A percentile compares a stretch with the other conserved stretches of the same genome.
Conservation (phyloP, 2,329 filamentous ascomycete genomes). For the Colletotrichum neosansevieriae region DNA sequence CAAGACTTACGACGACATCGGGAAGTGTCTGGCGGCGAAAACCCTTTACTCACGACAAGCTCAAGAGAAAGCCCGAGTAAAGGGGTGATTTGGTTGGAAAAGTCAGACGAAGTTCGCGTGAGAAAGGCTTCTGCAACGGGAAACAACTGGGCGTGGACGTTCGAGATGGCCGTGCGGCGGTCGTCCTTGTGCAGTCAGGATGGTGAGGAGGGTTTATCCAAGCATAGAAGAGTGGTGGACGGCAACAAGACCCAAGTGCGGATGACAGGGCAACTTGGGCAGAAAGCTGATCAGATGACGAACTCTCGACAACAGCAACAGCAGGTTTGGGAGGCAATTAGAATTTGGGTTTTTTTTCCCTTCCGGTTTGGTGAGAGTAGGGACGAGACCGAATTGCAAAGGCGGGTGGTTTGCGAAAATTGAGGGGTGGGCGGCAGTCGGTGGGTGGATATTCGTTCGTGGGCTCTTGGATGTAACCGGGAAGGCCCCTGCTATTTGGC, state of each 20-base stretch:
- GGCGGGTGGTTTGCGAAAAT: conserved; percentile 36
- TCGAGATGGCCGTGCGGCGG: conserved; percentile 29
- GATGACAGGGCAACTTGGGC: conserved; percentile 16
- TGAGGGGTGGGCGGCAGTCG: conserved; percentile 40
- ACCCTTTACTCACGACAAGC: conserved; percentile 62
- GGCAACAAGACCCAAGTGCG: conserved; percentile 5
- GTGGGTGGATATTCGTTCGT: conserved; percentile 39
- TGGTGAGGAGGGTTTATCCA: conserved; percentile 7
- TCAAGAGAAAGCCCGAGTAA: conserved; percentile 60
- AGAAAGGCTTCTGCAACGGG: conserved; percentile 24
- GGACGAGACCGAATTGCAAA: conserved; percentile 22
- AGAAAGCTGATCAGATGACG: conserved; percentile 33
- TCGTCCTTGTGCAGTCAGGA: conserved; percentile 25
- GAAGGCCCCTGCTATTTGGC: conserved; percentile 40
- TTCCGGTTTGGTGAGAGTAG: no score
- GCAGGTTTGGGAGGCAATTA: conserved; percentile 5
- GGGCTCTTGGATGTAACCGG: conserved; percentile 37
- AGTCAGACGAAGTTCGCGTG: conserved; percentile 34
- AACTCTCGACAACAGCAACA: background rate
- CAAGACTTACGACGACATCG: conserved; percentile 54
- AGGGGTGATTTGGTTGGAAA: conserved; percentile 46
- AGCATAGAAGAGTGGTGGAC: conserved; percentile 22
- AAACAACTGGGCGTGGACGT: conserved; percentile 17
- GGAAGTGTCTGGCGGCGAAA: conserved; percentile 48
- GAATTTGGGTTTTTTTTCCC: conserved; percentile 16